Evolutionary conservation across 2,329 filamentous ascomycete species (phyloP).

Genomic region (Hymenoscyphus fraxineus): DNA sequence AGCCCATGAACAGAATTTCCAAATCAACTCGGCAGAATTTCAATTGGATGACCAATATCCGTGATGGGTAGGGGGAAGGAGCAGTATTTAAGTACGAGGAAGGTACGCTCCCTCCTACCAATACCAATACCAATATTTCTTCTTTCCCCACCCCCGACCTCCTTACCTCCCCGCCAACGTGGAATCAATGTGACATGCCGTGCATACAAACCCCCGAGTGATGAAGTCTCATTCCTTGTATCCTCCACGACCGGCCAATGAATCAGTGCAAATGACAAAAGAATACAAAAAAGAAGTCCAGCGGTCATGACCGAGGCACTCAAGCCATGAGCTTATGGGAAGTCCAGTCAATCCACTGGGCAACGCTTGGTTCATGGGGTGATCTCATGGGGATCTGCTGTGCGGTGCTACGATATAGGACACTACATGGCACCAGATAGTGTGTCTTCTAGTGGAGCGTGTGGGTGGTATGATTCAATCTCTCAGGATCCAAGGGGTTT

Average conservation of each 20-base stretch:
- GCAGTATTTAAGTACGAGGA: background rate
- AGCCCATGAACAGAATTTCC: background rate
- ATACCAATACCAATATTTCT: background rate
- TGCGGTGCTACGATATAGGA: too few species aligned
- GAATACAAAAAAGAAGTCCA: too few species aligned
- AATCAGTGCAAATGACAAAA: too few species aligned
- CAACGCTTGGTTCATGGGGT: conserved; percentile 9
- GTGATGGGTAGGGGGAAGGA: background rate
- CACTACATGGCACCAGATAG: too few species aligned
- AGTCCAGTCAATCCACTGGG: background rate
- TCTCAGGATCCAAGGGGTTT: conserved; percentile 6
- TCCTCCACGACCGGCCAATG: too few species aligned
- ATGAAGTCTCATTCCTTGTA: background rate
- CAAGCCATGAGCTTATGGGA: too few species aligned
- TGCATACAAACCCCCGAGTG: background rate
- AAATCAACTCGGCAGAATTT: background rate
- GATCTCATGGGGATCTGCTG: conserved; percentile 5
- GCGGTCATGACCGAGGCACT: too few species aligned
- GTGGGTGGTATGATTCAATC: background rate
- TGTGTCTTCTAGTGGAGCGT: too few species aligned
- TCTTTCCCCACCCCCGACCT: background rate
- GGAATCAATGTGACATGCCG: background rate
- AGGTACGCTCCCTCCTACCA: background rate
- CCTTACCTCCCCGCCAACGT: background rate
- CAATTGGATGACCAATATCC: background rate